phyloP scores from a whole-genome alignment of 116 monocot genomes.

The Cymodocea nodosa region DNA sequence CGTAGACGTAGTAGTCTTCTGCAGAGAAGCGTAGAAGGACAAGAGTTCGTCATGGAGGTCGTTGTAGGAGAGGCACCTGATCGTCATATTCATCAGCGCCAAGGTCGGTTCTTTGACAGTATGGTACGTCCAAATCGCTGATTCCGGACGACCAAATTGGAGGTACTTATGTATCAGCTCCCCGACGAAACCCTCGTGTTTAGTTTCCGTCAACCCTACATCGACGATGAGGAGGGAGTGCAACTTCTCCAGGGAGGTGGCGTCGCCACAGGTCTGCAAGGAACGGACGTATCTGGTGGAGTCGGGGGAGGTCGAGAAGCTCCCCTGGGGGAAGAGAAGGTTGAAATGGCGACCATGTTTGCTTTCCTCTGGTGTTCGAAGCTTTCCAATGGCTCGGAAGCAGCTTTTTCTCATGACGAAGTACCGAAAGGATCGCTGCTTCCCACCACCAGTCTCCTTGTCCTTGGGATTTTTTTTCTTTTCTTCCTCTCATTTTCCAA shows the following conservation, averaged over 20 bases:
- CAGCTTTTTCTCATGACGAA: too few relatives aligned
- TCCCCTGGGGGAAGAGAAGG: neutral
- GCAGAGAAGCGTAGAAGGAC: slow-evolving; percentile 4
- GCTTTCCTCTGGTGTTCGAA: neutral
- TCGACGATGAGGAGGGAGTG: slow-evolving; percentile 1
- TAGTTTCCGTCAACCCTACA: neutral
- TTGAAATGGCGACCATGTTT: neutral
- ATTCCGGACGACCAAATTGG: slow-evolving; percentile 3
- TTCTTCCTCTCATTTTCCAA: too few relatives aligned
- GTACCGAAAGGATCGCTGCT: too few relatives aligned
- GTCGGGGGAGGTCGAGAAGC: neutral
- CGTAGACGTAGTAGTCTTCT: neutral
- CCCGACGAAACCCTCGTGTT: neutral
- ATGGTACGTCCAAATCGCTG: neutral
- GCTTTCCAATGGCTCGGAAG: too few relatives aligned
- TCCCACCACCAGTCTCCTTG: too few relatives aligned
- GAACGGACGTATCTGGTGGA: neutral
- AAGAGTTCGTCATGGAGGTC: neutral
- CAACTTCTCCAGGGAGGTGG: slow-evolving; percentile 1
- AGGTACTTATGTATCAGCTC: slow-evolving; percentile 6
- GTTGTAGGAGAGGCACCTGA: slow-evolving; percentile 7
- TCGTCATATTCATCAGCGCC: slow-evolving; percentile 1
- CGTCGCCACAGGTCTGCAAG: neutral
- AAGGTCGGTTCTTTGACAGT: slow-evolving; percentile 5
- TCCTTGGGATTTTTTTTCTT: too few relatives aligned